A percentile compares a stretch with the other conserved stretches of the same genome.
Conservation (phyloP, 805 yeast genomes). For the Pichia nanzhaoensis region DNA sequence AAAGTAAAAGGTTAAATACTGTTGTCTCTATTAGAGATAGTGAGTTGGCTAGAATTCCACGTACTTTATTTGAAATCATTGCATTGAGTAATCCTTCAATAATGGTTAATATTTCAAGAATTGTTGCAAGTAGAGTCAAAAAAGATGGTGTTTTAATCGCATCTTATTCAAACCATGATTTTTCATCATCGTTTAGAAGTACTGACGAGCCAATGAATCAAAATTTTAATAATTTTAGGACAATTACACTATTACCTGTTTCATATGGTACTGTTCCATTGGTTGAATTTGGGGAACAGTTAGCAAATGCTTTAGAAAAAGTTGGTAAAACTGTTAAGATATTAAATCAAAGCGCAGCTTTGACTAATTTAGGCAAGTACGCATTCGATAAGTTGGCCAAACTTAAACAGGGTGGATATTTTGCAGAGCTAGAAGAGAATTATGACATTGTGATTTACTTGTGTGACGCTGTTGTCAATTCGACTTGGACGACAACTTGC, state of each 20-base stretch:
- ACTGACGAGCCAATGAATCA: conserved; percentile 28
- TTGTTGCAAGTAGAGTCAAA: conserved; percentile 61
- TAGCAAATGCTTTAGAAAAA: conserved; percentile 62
- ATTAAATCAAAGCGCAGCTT: conserved; percentile 75
- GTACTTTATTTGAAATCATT: conserved; percentile 78
- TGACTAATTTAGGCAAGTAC: conserved; percentile 78
- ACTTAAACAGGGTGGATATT: conserved; percentile 79
- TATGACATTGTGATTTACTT: conserved; percentile 85
- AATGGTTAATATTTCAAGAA: conserved; percentile 81
- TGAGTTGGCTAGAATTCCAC: conserved; percentile 88
- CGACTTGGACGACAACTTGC: conserved; percentile 89
- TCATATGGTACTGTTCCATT: conserved; percentile 73
- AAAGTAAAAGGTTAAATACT: conserved; percentile 59
- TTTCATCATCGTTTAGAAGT: conserved; percentile 26
- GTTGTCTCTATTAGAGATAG: conserved; percentile 88
- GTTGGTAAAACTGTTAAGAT: conserved; percentile 71
- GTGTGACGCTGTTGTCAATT: conserved; percentile 75
- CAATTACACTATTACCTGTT: conserved; percentile 79
- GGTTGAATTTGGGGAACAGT: conserved; percentile 68
- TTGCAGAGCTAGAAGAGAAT: conserved; percentile 84
- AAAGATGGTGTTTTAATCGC: conserved; percentile 12
- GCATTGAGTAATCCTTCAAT: conserved; percentile 83
- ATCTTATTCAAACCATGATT: conserved; percentile 11
- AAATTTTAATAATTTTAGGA: conserved; percentile 53
- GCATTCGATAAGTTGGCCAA: conserved; percentile 88